A percentile compares a stretch with the other conserved stretches of the same genome.
Conservation (phyloP, 2,329 filamentous ascomycete species). For the Monilinia fructigena region DNA sequence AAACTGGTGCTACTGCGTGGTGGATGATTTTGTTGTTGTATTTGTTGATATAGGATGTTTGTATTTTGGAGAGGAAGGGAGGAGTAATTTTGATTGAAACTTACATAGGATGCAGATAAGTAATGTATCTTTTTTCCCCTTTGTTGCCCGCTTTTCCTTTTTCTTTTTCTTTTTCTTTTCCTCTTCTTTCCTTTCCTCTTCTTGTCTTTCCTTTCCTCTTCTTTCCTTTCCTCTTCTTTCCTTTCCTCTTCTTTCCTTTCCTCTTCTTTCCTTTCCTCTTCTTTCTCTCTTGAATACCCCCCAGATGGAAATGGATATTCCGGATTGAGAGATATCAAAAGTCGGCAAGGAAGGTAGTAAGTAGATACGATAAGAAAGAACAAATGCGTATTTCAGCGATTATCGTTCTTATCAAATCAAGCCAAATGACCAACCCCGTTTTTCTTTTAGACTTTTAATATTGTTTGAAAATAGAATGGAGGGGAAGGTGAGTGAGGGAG, state of each 20-base stretch:
- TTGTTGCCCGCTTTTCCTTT: too few species aligned
- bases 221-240: too few species aligned
- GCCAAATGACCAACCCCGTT: neutral
- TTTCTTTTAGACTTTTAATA: neutral
- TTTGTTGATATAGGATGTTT: slow-evolving; percentile 16
- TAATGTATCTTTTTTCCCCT: too few species aligned
- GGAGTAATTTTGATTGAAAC: neutral
- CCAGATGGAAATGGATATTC: neutral
- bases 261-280: too few species aligned
- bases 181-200: too few species aligned
- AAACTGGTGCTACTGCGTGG: slow-evolving; percentile 24
- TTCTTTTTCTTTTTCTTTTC: too few species aligned
- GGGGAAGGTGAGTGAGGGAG: too few species aligned
- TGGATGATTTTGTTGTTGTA: slow-evolving; percentile 24
- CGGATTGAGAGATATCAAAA: neutral
- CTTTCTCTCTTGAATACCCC: slow-evolving; percentile 12
- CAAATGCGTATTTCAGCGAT: slow-evolving; percentile 15
- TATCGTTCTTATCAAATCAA: neutral
- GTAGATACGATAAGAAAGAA: neutral
- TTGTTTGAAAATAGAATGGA: too few species aligned
- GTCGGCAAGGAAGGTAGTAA: neutral
- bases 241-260: neutral
- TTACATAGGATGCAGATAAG: slow-evolving; percentile 2
- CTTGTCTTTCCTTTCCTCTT: too few species aligned
- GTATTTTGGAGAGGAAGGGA: neutral